Percentiles rank a stretch among this genome's conserved stretches.
Evolutionary conservation across 495 filamentous ascomycete species (phyloP).

Genomic region (Podospora didyma): DNA sequence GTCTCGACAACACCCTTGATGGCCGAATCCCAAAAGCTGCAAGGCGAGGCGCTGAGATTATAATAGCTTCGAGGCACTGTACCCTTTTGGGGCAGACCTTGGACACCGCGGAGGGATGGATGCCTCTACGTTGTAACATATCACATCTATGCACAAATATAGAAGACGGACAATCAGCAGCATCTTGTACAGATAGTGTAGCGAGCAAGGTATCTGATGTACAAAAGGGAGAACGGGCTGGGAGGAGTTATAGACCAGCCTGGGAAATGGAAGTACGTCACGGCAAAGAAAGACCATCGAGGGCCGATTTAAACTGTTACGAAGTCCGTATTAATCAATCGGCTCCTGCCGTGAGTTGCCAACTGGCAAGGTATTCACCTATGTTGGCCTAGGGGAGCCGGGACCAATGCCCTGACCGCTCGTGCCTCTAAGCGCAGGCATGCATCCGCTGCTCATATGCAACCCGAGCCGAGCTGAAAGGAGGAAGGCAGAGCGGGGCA

Average conservation of each 20-base stretch:
- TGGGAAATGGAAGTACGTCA: no score
- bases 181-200: constrained; percentile 27
- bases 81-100: neutral
- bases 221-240: neutral
- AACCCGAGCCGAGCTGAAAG: no score
- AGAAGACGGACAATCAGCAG: neutral
- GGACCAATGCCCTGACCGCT: constrained; percentile 1
- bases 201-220: constrained; percentile 8
- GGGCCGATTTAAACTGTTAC: no score
- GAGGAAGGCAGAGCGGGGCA: constrained; percentile 23
- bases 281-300: no score
- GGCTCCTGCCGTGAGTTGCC: no score
- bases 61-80: constrained; percentile 1
- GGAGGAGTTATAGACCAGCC: neutral
- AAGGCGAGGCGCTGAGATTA: constrained; percentile 19
- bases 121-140: constrained; percentile 5
- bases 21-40: constrained; percentile 2
- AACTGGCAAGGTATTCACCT: no score
- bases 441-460: no score
- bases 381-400: constrained; percentile 16
- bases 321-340: no score
- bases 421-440: constrained; percentile 15
- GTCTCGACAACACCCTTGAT: constrained; percentile 16
- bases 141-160: neutral
- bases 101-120: neutral